Conservation (phyloP, 2,329 filamentous ascomycete genomes). For the Pleomassaria siparia region DNA sequence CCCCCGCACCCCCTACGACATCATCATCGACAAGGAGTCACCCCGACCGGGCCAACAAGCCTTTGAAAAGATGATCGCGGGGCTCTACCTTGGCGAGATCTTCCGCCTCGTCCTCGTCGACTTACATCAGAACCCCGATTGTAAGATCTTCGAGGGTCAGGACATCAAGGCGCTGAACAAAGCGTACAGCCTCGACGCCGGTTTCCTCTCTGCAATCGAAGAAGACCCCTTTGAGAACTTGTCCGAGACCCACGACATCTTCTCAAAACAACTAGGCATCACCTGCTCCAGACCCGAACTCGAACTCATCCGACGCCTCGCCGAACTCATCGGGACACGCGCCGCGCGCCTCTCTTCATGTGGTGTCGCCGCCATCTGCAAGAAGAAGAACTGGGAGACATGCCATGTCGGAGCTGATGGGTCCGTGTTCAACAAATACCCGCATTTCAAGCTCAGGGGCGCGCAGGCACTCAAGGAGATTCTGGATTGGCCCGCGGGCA, state of each 20-base stretch:
- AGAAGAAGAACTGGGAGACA: constrained; percentile 85
- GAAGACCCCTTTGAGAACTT: constrained; percentile 96
- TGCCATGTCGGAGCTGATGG: constrained; percentile 97
- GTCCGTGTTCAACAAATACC: constrained; percentile 99
- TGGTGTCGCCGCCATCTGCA: constrained; percentile 93
- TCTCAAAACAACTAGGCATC: constrained; percentile 74
- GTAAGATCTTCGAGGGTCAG: constrained; percentile 79
- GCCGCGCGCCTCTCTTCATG: constrained; percentile 91
- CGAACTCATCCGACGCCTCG: constrained; percentile 82
- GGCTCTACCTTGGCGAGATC: constrained; percentile 90
- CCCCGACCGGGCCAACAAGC: constrained; percentile 91
- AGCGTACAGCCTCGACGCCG: constrained; percentile 86
- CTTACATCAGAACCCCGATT: constrained; percentile 65
- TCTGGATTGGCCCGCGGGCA: constrained; percentile 85
- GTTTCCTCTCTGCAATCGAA: constrained; percentile 90
- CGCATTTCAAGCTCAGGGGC: constrained; percentile 92
- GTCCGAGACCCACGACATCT: constrained; percentile 81
- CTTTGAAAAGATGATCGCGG: constrained; percentile 98
- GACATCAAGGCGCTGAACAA: constrained; percentile 79
- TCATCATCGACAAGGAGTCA: constrained; percentile 85
- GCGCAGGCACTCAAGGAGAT: constrained; percentile 91
- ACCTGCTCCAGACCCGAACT: constrained; percentile 74
- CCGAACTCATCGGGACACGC: constrained; percentile 92
- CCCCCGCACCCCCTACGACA: constrained; percentile 82
- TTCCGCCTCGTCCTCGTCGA: constrained; percentile 87